Evolutionary conservation across 1,284 basidiomycete species (phyloP).

Genomic region (Pisolithus thermaeus): DNA sequence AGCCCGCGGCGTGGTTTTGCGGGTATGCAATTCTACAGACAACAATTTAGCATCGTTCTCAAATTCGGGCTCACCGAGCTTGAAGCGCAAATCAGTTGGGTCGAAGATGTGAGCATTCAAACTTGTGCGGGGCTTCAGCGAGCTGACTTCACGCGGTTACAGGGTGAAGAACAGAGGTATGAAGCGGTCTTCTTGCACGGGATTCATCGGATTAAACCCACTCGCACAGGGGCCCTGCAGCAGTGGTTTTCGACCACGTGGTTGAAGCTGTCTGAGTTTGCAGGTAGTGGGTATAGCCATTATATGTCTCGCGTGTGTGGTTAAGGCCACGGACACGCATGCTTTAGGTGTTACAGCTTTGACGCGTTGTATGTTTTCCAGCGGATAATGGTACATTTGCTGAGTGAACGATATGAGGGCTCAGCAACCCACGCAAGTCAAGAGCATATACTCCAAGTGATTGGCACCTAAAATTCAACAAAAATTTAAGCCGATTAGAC

Average conservation of each 20-base stretch:
- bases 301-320: no score
- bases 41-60: slow-evolving; percentile 43
- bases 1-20: slow-evolving; percentile 28
- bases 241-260: slow-evolving; percentile 29
- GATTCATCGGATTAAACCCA: background rate
- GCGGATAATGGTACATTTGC: no score
- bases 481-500: no score
- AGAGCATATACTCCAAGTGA: no score
- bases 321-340: no score
- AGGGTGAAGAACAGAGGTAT: slow-evolving; percentile 22
- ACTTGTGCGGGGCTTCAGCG: background rate
- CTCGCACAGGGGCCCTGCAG: slow-evolving; percentile 24
- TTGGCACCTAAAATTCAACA: no score
- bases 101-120: slow-evolving; percentile 28
- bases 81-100: slow-evolving; percentile 42
- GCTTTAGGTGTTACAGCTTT: no score
- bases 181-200: background rate
- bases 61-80: slow-evolving; percentile 45
- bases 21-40: slow-evolving; percentile 32
- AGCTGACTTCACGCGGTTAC: background rate
- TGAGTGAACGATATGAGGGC: no score
- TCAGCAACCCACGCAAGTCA: no score
- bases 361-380: no score
- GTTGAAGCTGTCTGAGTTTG: slow-evolving; percentile 21
- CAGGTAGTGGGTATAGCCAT: no score